Evolutionary conservation across 2,329 filamentous ascomycete genomes (phyloP), one percentile per base, ranked within the genome.

Genomic region (Colletotrichum graminicola): DNA sequence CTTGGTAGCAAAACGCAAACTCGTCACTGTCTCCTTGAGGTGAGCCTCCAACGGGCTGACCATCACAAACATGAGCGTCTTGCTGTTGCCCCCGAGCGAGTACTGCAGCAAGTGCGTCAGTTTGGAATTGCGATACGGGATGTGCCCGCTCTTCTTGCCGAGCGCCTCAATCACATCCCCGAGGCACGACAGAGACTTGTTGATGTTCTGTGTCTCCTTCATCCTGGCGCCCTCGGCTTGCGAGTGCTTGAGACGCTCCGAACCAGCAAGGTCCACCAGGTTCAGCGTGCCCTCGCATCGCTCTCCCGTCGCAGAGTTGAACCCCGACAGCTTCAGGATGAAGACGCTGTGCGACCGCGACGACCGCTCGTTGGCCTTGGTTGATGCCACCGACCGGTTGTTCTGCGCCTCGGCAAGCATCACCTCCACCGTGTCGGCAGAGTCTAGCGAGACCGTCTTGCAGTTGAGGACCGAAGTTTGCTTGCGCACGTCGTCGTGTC

Each of bases 21-120:
- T 98, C 55, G 95, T 97, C 79, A 98, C 85, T 3, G 95, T 98
- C 86, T 99, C 96, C 77, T 92, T 93, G 74, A 98, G 85, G 83
- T 98, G 96, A 7, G 91, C 93, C 83, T 97, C 93, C 71, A 98
- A 85, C 43, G 96, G 96, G 76, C 93, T 96, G 67, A 97, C 93
- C 95, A 98, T 98, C 80, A 98, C 94, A 80, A 99, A 97, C 96
- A 99, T 99, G 77, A 99, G 91, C 0, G 96, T 99, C 84, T 98
- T 97, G 76, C 93, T 96, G 81, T 97, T 98, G 21, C 96, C 96
- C 5, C 96, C 95, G 10, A 99, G 86, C 3, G 94, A 97, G 79
- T 96, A 97, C 88, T 98, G 94, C 47, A 99, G 88, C 57, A 99
- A 87, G 78, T 98, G 97, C 11, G 96, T 99, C 75, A 99, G 87